Evolutionary conservation across 768 basidiomycete genomes (phyloP), one percentile per base, ranked within the genome.

Genomic region (Xerocomellus chrysenteron): DNA sequence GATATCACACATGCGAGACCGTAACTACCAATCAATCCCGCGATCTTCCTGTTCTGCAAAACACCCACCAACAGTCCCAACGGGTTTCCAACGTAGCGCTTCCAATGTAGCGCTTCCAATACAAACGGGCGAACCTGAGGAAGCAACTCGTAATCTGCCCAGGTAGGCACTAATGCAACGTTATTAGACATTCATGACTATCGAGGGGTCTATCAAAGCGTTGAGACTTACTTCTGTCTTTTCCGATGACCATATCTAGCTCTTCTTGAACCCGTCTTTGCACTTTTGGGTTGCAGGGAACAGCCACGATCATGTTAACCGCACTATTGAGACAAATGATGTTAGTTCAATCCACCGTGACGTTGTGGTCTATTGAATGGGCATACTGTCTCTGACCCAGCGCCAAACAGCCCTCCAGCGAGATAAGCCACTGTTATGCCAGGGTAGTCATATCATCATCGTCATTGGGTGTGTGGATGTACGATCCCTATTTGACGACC

Each of bases 331-430:
- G 26, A 28, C 14, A 21, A 26, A 21, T 14, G 7, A 37, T 19
- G 16, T 59, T 11, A 54, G 39, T 36, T 28, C 6, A n/a, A 16
- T 33, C 35, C 13, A 28, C 21, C 21, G 21, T 2, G 21, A 28
- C 10, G 5, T 4, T 32, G 6, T 11, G 8, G 10, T 12, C 2
- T 21, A 17, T 3, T 4, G 1, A 52, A 49, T 32, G 33, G 16
- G 6, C 43, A 43, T 53, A 73, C 75, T 4, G 84, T 86, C 52
- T 82, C 84, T 1, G 80, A 77, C 1, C 82, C 85, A 24, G 83
- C 85, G n/a, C 78, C 80, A 57, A 84, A 86, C 68, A 85, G 76
- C 35, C 74, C 75, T 0, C 84, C 85, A 2, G 80, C 80, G 7
- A 86, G 75, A 65, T 82, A 87, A 1, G 83, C 78, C 13, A 79